Evolutionary conservation across 768 basidiomycete genomes (phyloP).

Genomic region (Tricholoma flavovirens): DNA sequence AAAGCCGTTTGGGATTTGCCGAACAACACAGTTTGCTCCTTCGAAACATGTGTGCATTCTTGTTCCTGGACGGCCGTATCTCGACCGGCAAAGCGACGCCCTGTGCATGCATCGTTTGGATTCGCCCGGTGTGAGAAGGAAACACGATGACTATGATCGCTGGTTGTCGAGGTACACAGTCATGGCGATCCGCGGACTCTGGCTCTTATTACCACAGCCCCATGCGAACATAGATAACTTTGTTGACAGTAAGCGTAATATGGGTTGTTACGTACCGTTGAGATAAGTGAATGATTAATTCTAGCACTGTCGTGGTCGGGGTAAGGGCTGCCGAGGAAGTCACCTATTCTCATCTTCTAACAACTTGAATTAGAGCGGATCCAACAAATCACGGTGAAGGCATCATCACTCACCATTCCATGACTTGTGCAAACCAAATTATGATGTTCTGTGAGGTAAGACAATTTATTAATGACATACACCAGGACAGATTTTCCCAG

Average conservation of each 20-base stretch:
- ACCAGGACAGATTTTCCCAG: background rate
- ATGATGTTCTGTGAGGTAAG: slow-evolving; percentile 5
- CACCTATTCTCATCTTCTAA: background rate
- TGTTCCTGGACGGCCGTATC: slow-evolving; percentile 1
- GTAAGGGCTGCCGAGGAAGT: slow-evolving; percentile 1
- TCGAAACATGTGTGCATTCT: background rate
- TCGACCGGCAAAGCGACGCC: background rate
- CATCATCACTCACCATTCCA: background rate
- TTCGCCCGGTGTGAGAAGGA: slow-evolving; percentile 1
- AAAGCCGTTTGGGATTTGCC: background rate
- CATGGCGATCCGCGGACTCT: slow-evolving; percentile 18
- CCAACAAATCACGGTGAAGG: background rate
- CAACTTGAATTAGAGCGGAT: background rate
- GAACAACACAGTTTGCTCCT: background rate
- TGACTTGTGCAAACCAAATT: background rate
- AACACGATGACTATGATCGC: slow-evolving; percentile 9
- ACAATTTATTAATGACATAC: background rate
- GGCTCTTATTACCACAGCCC: slow-evolving; percentile 1
- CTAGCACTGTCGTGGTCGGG: slow-evolving; percentile 2
- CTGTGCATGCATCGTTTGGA: background rate
- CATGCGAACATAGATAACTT: slow-evolving; percentile 14
- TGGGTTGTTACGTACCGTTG: slow-evolving; percentile 14
- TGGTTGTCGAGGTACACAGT: slow-evolving; percentile 7
- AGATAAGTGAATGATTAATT: slow-evolving; percentile 5
- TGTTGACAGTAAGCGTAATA: slow-evolving; percentile 11